Conservation (phyloP, 2,329 filamentous ascomycete species). For the Fusarium nurragi region DNA sequence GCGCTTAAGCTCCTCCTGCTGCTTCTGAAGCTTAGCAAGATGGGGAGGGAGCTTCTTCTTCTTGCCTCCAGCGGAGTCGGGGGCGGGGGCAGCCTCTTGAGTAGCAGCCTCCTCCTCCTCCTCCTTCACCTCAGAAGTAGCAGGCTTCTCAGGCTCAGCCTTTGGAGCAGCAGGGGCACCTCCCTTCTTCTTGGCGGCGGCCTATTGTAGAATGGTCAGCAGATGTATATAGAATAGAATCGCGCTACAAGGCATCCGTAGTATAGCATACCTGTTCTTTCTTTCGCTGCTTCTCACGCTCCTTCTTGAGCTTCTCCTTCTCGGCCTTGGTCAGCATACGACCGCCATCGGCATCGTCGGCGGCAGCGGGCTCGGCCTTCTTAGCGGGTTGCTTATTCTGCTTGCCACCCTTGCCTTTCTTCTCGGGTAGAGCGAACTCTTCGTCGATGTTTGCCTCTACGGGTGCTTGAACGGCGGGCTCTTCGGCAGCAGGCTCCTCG, state of each 20-base stretch:
- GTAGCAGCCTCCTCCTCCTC: constrained; percentile 67
- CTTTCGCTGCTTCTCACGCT: constrained; percentile 97
- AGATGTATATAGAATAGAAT: neutral
- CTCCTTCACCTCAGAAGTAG: constrained; percentile 69
- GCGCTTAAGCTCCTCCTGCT: constrained; percentile 79
- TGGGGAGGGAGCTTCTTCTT: constrained; percentile 92
- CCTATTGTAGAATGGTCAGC: constrained; percentile 53
- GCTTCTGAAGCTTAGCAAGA: constrained; percentile 78
- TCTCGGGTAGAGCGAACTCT: constrained; percentile 84
- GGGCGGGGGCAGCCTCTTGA: constrained; percentile 30
- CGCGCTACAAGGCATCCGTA: neutral
- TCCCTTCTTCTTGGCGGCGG: constrained; percentile 80
- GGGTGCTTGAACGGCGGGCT: constrained; percentile 72
- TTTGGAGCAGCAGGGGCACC: constrained; percentile 46
- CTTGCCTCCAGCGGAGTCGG: constrained; percentile 60
- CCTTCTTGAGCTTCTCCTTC: constrained; percentile 98
- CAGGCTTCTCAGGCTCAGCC: constrained; percentile 41
- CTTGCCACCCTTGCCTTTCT: constrained; percentile 72
- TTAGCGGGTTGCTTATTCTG: constrained; percentile 52
- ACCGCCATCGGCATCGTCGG: constrained; percentile 66
- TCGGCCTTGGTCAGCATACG: constrained; percentile 94
- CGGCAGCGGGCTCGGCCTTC: constrained; percentile 61
- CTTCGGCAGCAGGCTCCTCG: constrained; percentile 72
- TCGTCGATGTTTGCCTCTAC: constrained; percentile 85
- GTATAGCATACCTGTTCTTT: constrained; percentile 81